Evolutionary conservation across 495 filamentous ascomycete genomes (phyloP).

Genomic region (Penicillium paradoxum): DNA sequence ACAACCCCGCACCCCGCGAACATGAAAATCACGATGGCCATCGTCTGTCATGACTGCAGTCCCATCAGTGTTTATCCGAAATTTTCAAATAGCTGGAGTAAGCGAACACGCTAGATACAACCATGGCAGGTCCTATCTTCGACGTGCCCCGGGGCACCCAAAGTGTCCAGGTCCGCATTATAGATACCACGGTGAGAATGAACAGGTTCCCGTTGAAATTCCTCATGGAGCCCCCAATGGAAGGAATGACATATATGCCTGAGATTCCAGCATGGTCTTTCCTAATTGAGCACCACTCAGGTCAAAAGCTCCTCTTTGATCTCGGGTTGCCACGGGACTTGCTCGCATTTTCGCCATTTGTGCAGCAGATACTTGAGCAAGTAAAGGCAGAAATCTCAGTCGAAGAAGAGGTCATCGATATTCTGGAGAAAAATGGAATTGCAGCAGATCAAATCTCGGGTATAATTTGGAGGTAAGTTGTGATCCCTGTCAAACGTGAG

Average conservation of each 20-base stretch:
- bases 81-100: too few species aligned
- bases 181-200: constrained; percentile 45
- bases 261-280: constrained; percentile 46
- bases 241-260: constrained; percentile 36
- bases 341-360: constrained; percentile 35
- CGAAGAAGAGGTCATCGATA: constrained; percentile 46
- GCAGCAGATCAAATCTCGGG: constrained; percentile 46
- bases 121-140: neutral
- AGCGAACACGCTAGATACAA: neutral
- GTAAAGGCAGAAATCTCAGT: constrained; percentile 29
- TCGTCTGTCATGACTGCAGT: too few species aligned
- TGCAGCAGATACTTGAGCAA: constrained; percentile 21
- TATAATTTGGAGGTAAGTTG: constrained; percentile 47
- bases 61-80: too few species aligned
- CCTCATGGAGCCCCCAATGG: neutral
- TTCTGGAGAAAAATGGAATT: constrained; percentile 43
- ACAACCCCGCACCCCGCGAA: neutral
- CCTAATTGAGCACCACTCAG: constrained; percentile 49
- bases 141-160: constrained; percentile 7
- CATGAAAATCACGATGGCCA: neutral
- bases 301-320: constrained; percentile 51
- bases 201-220: neutral
- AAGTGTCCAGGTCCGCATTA: constrained; percentile 43
- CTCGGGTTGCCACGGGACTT: constrained; percentile 53
- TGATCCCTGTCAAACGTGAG: neutral